Conservation (phyloP, 192 early-diverging fungal genomes). For the Borealophlyctis nickersoniae region DNA sequence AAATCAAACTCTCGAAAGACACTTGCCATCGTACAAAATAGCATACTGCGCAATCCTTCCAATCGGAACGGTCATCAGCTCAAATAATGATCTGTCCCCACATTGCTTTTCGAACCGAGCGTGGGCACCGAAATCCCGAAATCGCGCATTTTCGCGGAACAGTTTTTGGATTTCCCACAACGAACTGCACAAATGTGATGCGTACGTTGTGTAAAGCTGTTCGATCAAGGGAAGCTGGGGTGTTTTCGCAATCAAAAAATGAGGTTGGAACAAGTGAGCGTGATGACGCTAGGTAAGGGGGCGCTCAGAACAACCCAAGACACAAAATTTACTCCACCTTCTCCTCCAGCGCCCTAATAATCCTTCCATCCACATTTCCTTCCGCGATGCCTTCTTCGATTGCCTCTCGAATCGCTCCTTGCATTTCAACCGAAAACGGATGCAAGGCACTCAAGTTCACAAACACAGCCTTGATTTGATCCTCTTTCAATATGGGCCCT, state of each 20-base stretch:
- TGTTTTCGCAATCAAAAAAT: not conserved
- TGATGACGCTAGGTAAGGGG: not conserved
- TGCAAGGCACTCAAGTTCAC: slow-evolving; percentile 22
- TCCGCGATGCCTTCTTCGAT: not conserved
- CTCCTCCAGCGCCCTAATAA: slow-evolving; percentile 1
- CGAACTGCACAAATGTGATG: slow-evolving; percentile 5
- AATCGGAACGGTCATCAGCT: slow-evolving; percentile 18
- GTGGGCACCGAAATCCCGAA: slow-evolving; percentile 21
- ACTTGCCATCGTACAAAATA: slow-evolving; percentile 12
- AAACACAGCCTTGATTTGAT: slow-evolving; percentile 24
- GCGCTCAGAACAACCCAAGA: not conserved
- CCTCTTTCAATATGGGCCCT: slow-evolving; percentile 23
- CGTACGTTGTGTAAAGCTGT: slow-evolving; percentile 22
- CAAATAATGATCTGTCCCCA: slow-evolving; percentile 16
- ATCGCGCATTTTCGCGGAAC: slow-evolving; percentile 16
- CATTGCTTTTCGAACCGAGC: slow-evolving; percentile 16
- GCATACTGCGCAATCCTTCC: slow-evolving; percentile 11
- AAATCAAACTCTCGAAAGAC: too few species aligned
- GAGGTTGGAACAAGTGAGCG: not conserved
- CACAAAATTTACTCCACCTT: too few species aligned
- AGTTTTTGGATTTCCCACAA: slow-evolving; percentile 23
- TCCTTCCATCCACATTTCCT: slow-evolving; percentile 10
- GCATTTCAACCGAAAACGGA: slow-evolving; percentile 13
- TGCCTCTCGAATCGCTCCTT: slow-evolving; percentile 1
- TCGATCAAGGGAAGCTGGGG: slow-evolving; percentile 14